Base-by-base conservation (phyloP, 1,284 basidiomycete species). In the Caloboletus inedulis region DNA sequence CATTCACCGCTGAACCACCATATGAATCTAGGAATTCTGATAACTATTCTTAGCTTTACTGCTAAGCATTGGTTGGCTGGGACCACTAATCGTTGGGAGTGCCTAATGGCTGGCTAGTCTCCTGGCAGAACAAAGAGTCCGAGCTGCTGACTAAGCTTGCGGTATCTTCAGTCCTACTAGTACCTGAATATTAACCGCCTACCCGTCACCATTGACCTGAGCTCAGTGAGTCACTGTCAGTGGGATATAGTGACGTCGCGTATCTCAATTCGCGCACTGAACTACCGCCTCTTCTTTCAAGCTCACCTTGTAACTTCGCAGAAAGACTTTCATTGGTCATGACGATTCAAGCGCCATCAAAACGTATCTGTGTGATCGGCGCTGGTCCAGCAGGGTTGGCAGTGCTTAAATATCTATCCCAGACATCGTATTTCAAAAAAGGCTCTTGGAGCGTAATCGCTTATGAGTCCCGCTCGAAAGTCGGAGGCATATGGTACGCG, bases 401-500 rank as follows among this genome's bases (percentile, higher is more conserved):
- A 27, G 76, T 79, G 8, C 73, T 91, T 30, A 86, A 87, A 61
- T 70, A 80, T 30, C 66, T 89, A 53, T 71, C 79, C 19, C 82
- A 88, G 43, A 74, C 80, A 1, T 70, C 72, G 0, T 75, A 86
- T 54, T 80, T 75, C 67, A 78, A 78, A 62, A 61, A 69, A 21
- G 83, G 83, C 0, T 55, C 70, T 19, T 91, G 89, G 87, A 69
- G 67, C 14, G 66, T 80, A 2, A 69, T 72, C 3, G 79, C 74
- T 0, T 88, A 81, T 53, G 89, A 91, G 62, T 73, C 80, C 14
- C 74, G 86, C 49, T 72, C 82, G 25, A 76, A 79, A 45, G 70
- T 89, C 10, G 89, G 89, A 13, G 89, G 89, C 1, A 69, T 89
- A 52, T 91, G 89, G 89, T 87, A 61, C 48, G 76, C 13, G 0